phyloP scores from a whole-genome alignment of 2,329 filamentous ascomycete genomes.

The Cladosporium phlei region DNA sequence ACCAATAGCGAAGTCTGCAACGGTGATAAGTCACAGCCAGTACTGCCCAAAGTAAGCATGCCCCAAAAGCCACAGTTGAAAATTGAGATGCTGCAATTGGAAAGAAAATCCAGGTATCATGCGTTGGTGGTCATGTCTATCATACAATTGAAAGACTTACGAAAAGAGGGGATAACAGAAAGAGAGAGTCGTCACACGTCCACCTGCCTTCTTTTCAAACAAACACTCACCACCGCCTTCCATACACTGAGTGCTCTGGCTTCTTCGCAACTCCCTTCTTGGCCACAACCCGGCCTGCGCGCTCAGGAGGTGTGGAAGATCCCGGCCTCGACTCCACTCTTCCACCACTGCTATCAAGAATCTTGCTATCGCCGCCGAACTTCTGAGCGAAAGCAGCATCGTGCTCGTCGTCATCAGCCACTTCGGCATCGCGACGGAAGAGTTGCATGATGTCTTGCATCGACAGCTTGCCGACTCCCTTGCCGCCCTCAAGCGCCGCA shows the following conservation, averaged over 20 bases:
- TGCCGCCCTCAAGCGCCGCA: conserved; percentile 80
- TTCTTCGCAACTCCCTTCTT: conserved; percentile 20
- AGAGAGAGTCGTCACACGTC: conserved; percentile 5
- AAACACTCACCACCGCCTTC: conserved; percentile 29
- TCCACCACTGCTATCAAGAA: conserved; percentile 30
- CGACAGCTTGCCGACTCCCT: conserved; percentile 75
- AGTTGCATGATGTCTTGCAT: conserved; percentile 91
- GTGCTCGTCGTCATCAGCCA: conserved; percentile 31
- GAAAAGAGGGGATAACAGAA: not conserved
- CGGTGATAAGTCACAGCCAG: no score
- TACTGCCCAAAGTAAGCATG: no score
- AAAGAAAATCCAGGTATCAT: no score
- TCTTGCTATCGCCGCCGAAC: conserved; percentile 29
- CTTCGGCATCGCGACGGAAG: conserved; percentile 66
- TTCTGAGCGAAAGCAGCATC: conserved; percentile 38
- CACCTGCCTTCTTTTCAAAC: not conserved
- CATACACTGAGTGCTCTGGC: conserved; percentile 34
- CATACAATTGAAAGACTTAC: conserved; percentile 2
- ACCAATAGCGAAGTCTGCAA: no score
- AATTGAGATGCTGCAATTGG: no score
- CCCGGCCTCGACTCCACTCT: not conserved
- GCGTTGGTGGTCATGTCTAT: conserved; percentile 6
- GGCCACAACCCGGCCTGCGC: conserved; percentile 7
- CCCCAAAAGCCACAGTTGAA: no score
- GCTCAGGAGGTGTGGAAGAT: not conserved